These are phyloP conservation scores for Nannochloropsis gaditana DNA, from an alignment of 108 stramenopile genomes.

Conservation along the genomic window DNA sequence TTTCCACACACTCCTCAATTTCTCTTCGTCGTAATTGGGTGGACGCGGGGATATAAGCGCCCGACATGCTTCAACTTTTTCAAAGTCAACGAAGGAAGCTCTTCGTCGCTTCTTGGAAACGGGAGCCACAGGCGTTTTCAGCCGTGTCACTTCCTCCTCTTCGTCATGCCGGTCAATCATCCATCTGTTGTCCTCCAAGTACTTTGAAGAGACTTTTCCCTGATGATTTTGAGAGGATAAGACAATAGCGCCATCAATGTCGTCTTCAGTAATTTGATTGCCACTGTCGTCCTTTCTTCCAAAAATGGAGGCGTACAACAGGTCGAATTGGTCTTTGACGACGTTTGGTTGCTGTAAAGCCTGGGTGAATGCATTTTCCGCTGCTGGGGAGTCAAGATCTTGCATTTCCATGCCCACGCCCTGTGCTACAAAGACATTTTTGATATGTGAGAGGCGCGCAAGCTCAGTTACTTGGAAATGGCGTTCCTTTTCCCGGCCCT, in stretches of 20 bases:
- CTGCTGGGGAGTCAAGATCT: background rate
- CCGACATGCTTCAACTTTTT: background rate
- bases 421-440: background rate
- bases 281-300: background rate
- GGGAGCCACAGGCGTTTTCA: background rate
- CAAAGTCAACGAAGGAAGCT: background rate
- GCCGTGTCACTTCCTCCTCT: no score
- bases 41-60: background rate
- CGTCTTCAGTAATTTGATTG: background rate
- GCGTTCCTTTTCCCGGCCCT: no score
- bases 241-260: no score
- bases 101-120: conserved; percentile 19
- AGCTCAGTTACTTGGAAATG: no score
- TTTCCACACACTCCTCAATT: background rate
- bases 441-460: background rate
- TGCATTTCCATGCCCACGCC: background rate
- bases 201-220: no score
- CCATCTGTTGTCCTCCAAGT: no score
- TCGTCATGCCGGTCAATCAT: no score
- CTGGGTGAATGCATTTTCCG: conserved; percentile 18
- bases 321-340: conserved; percentile 13
- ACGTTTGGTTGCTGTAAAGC: background rate
- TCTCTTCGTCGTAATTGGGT: background rate
- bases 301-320: background rate
- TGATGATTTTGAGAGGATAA: no score